Evolutionary conservation across 225 moss, liverwort and hornwort genomes (phyloP).

Genomic region (Physcomitrellopsis africana): DNA sequence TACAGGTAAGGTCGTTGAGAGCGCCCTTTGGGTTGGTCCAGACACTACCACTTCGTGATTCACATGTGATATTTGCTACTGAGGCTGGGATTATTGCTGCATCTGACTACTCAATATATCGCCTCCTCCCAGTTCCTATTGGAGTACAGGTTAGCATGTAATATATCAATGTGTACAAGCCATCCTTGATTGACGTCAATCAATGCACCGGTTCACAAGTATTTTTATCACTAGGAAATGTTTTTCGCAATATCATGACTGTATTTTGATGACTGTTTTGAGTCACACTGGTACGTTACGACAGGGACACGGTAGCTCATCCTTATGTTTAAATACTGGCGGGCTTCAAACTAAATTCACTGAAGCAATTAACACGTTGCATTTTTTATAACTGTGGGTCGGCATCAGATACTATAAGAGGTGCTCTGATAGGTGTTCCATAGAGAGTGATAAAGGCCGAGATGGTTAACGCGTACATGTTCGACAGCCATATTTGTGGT

Average conservation of each 20-base stretch:
- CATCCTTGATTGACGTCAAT: too few relatives aligned
- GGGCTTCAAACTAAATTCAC: background rate
- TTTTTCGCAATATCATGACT: too few relatives aligned
- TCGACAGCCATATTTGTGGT: background rate
- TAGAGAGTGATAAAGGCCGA: background rate
- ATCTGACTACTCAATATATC: conserved; percentile 72
- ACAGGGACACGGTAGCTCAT: background rate
- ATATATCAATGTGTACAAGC: background rate
- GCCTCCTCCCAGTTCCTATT: conserved; percentile 84
- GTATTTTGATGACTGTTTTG: background rate
- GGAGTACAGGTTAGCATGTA: conserved; percentile 70
- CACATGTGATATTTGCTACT: conserved; percentile 68
- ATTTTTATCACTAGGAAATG: too few relatives aligned
- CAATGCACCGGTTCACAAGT: too few relatives aligned
- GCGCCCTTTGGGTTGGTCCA: conserved; percentile 91
- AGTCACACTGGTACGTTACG: conserved; percentile 1
- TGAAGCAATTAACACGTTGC: conserved; percentile 1
- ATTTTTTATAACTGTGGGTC: conserved; percentile 8
- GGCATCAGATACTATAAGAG: conserved; percentile 5
- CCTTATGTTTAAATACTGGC: background rate
- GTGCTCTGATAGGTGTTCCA: background rate
- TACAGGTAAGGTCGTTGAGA: conserved; percentile 87
- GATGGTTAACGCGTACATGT: conserved; percentile 9
- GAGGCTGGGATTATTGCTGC: conserved; percentile 90
- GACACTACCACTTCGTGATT: conserved; percentile 82